These are phyloP conservation scores for Fusarium cicatricum DNA, from an alignment of 2,329 filamentous ascomycete species.

Conservation along the genomic window DNA sequence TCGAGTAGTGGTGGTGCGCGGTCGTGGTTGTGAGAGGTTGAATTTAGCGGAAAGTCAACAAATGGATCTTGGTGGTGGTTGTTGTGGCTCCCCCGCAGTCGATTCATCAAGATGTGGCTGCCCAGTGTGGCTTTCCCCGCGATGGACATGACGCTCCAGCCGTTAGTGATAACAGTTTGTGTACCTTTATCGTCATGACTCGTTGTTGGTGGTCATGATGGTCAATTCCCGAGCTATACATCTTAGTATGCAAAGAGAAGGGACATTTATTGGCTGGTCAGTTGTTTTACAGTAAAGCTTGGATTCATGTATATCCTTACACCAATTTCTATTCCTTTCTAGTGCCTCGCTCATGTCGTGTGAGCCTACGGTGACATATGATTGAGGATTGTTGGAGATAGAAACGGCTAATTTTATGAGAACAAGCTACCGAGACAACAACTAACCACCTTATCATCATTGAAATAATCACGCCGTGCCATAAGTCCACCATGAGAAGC, in stretches of 20 bases:
- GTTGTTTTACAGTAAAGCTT: no score
- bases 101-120: conserved; percentile 17
- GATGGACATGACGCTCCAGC: not conserved
- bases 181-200: conserved; percentile 6
- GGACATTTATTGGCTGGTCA: not conserved
- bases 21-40: conserved; percentile 12
- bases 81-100: conserved; percentile 28
- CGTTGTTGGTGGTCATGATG: not conserved
- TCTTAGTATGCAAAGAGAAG: no score
- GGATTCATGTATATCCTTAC: no score
- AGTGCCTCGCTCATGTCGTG: no score
- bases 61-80: conserved; percentile 2
- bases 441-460: no score
- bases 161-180: not conserved
- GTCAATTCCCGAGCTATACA: not conserved
- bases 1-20: not conserved
- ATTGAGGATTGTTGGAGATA: no score
- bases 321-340: no score
- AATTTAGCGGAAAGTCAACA: conserved; percentile 29
- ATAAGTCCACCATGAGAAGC: no score
- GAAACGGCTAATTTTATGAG: no score
- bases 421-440: no score
- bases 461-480: no score
- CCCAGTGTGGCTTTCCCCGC: conserved; percentile 20
- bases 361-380: no score